A percentile compares a stretch with the other conserved stretches of the same genome.
Evolutionary conservation across 2,329 filamentous ascomycete species (phyloP).

Genomic region (Claviceps africana): DNA sequence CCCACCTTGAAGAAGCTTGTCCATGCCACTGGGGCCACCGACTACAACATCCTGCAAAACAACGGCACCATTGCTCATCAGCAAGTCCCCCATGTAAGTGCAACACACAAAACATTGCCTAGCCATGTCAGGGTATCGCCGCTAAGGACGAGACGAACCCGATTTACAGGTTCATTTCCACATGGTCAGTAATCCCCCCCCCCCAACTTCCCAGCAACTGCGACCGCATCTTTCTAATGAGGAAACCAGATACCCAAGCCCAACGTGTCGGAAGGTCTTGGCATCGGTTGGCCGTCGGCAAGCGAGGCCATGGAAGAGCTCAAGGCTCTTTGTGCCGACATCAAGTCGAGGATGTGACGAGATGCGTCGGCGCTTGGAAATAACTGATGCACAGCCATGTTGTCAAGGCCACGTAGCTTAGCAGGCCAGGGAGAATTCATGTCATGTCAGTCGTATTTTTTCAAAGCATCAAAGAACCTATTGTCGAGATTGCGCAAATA

Average conservation of each 20-base stretch:
- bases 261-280: conserved; percentile 65
- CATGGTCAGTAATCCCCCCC: conserved; percentile 49
- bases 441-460: background rate
- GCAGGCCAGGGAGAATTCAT: background rate
- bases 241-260: conserved; percentile 78
- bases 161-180: conserved; percentile 69
- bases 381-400: background rate
- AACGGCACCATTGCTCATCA: conserved; percentile 89
- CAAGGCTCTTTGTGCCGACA: conserved; percentile 64
- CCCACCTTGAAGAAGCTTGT: conserved; percentile 67
- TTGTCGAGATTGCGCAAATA: background rate
- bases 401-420: background rate
- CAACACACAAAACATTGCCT: background rate
- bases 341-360: conserved; percentile 75
- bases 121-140: no score
- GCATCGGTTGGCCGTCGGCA: conserved; percentile 66
- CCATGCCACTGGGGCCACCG: conserved; percentile 54
- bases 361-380: background rate
- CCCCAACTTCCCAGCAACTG: background rate
- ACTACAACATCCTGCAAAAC: conserved; percentile 96
- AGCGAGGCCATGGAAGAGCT: conserved; percentile 67
- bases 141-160: background rate
- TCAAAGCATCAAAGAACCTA: background rate
- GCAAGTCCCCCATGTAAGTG: conserved; percentile 71
- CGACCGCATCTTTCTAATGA: background rate